Conservation (phyloP, 2,329 filamentous ascomycete species). For the Davidsoniella australis region DNA sequence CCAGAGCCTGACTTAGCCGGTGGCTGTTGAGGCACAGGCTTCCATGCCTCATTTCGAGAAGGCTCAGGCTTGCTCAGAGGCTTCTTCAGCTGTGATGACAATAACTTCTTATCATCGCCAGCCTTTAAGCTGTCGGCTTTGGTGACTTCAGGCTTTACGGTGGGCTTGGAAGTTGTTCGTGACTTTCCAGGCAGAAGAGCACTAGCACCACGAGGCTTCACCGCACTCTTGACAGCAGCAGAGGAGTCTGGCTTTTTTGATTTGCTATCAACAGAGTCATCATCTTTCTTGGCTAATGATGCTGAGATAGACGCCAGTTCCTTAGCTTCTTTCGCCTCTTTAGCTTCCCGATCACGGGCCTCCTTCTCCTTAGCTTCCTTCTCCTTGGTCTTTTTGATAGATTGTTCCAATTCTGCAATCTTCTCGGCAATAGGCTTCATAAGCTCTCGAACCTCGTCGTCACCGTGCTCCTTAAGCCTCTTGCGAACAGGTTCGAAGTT, state of each 20-base stretch:
- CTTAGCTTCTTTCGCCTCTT: slow-evolving; percentile 1
- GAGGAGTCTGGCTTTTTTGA: not conserved
- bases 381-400: slow-evolving; percentile 24
- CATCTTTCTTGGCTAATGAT: not conserved
- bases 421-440: slow-evolving; percentile 35
- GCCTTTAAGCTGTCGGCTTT: slow-evolving; percentile 15
- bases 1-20: slow-evolving; percentile 15
- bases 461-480: slow-evolving; percentile 46
- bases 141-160: slow-evolving; percentile 18
- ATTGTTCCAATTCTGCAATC: slow-evolving; percentile 15
- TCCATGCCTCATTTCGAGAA: slow-evolving; percentile 13
- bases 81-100: slow-evolving; percentile 13
- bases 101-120: slow-evolving; percentile 12
- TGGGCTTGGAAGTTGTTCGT: slow-evolving; percentile 26
- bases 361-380: slow-evolving; percentile 15
- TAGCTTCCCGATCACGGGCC: not conserved
- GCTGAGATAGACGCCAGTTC: not conserved
- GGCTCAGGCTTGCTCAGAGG: slow-evolving; percentile 17
- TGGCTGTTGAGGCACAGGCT: slow-evolving; percentile 15
- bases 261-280: not conserved
- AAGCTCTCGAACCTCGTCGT: slow-evolving; percentile 44
- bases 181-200: slow-evolving; percentile 31
- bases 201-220: slow-evolving; percentile 17
- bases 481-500: slow-evolving; percentile 50
- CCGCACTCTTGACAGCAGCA: slow-evolving; percentile 14